Evolutionary conservation across 2,329 filamentous ascomycete species (phyloP), one percentile per base, ranked within the genome.

Genomic region (Verticillium nonalfalfae): DNA sequence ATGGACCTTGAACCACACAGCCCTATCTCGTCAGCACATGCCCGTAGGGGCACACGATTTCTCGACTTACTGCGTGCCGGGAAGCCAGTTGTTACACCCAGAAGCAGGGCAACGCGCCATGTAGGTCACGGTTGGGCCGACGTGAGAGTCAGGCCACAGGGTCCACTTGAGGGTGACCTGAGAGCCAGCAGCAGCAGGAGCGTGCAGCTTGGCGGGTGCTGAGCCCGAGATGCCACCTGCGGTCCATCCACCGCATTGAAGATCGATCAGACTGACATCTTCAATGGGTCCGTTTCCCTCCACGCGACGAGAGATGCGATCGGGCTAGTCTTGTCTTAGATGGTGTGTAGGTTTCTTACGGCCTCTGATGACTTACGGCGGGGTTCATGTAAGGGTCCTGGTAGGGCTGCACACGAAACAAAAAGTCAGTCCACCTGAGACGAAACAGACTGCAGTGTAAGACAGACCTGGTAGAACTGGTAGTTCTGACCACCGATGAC

Each of bases 211-310:
- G 1, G 84, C 84, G 7, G 84, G 84, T 26, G 72, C 68, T 7
- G 81, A 81, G 15, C 81, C 83, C 4, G 72, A 68, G 61, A 76
- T 69, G 21, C 81, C 81, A 7, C 79, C 79, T n/a, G 72, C 81
- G 4, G 78, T 75, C 60, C 79, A 82, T 34, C 82, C 81, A 56
- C 80, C 80, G 72, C 85, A 87, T 68, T 86, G 82, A 9, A 87
- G 59, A 63, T 86, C 84, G 60, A 79, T 75, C 13, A 77, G 74
- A 1, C 76, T 78, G 10, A 86, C 69, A 61, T 86, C 79, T 61
- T 81, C 72, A 21, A 87, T 78, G 0, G 84, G 84, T 3, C 85
- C 84, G 70, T 86, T 86, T 39, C 83, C 83, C 61, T 82, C 77
- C 61, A 87, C 79, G 7, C 76, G 74, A 21, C 84, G 81, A n/a